Conservation (phyloP, 179 eudicot genomes). For the Pouteria campechiana region DNA sequence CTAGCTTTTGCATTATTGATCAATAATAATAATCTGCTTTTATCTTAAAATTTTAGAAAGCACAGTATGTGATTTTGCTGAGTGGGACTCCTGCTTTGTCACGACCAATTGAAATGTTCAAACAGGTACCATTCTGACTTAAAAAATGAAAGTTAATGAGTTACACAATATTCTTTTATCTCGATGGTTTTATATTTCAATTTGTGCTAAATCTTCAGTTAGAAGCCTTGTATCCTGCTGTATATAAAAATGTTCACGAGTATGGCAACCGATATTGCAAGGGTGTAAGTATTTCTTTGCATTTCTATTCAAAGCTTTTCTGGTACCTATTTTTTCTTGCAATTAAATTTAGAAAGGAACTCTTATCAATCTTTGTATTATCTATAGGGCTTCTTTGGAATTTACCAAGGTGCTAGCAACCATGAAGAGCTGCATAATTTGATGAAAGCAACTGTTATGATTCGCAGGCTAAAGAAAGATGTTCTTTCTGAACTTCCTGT, state of each 20-base stretch:
- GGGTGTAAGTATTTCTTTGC: constrained; percentile 63
- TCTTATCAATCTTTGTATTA: too few relatives aligned
- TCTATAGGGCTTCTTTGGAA: constrained; percentile 75
- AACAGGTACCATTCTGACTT: constrained; percentile 47
- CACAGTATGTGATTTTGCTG: constrained; percentile 73
- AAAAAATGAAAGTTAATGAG: neutral
- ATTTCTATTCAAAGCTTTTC: neutral
- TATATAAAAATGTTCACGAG: constrained; percentile 82
- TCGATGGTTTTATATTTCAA: neutral
- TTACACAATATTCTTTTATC: neutral
- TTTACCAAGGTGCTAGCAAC: constrained; percentile 96
- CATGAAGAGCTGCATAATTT: constrained; percentile 94
- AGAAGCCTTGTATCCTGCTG: constrained; percentile 87
- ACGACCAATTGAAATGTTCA: constrained; percentile 84
- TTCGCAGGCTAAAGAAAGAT: constrained; percentile 93
- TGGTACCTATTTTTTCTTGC: neutral
- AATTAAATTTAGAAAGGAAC: too few relatives aligned
- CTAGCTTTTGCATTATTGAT: too few relatives aligned
- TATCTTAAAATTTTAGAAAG: constrained; percentile 65
- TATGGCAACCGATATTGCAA: constrained; percentile 92
- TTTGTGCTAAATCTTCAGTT: constrained; percentile 36
- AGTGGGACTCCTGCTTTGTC: constrained; percentile 99
- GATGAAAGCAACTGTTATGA: constrained; percentile 94
- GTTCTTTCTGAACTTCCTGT: constrained; percentile 90
- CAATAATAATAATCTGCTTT: too few relatives aligned